Evolutionary conservation across 2,329 filamentous ascomycete species (phyloP).

Genomic region (Lojkania enalia): DNA sequence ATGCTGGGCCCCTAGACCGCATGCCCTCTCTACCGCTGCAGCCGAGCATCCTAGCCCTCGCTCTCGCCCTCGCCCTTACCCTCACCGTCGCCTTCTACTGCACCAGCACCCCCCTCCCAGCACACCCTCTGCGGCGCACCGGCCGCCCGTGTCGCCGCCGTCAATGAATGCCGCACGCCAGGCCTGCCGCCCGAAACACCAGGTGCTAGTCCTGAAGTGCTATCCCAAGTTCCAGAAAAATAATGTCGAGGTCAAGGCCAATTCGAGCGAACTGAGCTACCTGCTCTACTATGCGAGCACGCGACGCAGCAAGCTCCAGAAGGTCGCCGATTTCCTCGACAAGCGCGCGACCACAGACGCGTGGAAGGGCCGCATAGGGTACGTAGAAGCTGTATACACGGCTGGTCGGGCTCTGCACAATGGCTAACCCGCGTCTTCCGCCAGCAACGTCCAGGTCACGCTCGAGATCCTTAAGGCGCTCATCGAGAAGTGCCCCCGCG

Average conservation of each 20-base stretch:
- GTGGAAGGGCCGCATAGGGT: constrained; percentile 86
- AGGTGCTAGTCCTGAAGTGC: constrained; percentile 93
- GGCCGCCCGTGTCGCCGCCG: constrained; percentile 2
- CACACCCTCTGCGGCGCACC: neutral
- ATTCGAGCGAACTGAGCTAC: constrained; percentile 95
- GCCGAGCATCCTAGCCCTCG: constrained; percentile 4
- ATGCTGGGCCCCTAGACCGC: constrained; percentile 14
- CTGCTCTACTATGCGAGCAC: constrained; percentile 96
- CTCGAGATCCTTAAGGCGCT: constrained; percentile 88
- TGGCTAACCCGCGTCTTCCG: constrained; percentile 1
- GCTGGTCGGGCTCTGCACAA: neutral
- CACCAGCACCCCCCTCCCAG: neutral
- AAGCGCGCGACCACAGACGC: constrained; percentile 92
- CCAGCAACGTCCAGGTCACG: constrained; percentile 89
- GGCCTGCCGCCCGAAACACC: constrained; percentile 85
- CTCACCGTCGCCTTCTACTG: neutral
- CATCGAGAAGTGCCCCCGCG: constrained; percentile 89
- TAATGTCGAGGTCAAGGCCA: constrained; percentile 85
- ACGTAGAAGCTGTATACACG: constrained; percentile 40
- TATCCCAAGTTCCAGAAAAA: constrained; percentile 93
- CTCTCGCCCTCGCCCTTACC: neutral
- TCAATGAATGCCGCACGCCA: constrained; percentile 62
- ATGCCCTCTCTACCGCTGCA: constrained; percentile 2
- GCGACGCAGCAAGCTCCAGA: constrained; percentile 91
- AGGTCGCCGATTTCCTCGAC: constrained; percentile 92